Evolutionary conservation across 208 protist genomes (phyloP), one percentile per base, ranked within the genome.

Genomic region (Wallacemonas rigidus): DNA sequence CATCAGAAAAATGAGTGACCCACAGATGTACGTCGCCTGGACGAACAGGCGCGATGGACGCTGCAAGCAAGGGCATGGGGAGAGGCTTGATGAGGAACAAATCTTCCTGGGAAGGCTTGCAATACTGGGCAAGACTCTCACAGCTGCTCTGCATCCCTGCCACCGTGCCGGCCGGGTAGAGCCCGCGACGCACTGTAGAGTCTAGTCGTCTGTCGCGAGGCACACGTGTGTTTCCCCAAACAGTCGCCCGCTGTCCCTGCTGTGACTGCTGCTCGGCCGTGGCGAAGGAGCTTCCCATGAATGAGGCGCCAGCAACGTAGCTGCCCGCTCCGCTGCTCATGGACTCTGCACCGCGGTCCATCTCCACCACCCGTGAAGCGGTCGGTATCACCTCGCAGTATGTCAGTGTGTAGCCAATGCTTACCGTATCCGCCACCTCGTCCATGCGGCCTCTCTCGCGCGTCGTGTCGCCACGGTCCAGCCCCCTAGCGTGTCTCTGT

Each of bases 1-100:
- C 15, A 38, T 75, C 72, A 55, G 83, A 82, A 1, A 86, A 77
- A 65, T 94, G 89, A 35, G 91, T 92, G 50, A 96, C 82, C 71
- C 91, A 83, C n/a, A 96, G 68, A 67, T 96, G 91, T 4, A 73
- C 78, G 57, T 96, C 91, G 1, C 91, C 87, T 3, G 86, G 81
- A 5, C 58, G 38, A 1, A 94, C 74, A 1, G 72, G 76, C 1
- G 82, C 72, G 17, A 96, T 85, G 15, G 63, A 39, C 12, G 89
- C 92, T 38, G 93, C 78, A 39, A 94, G 78, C 65, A 96, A 74
- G 17, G 92, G 92, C 5, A 96, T 63, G 8, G 85, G 87, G 17
- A 96, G 81, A 6, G 92, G 89, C 68, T 83, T 85, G 8, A 96
- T 75, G n/a, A 77, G 77, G 44, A 78, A 67, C 5, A 88, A 64